Conservation (phyloP, 345 rosid species). For the Rhodamnia rubescens region DNA sequence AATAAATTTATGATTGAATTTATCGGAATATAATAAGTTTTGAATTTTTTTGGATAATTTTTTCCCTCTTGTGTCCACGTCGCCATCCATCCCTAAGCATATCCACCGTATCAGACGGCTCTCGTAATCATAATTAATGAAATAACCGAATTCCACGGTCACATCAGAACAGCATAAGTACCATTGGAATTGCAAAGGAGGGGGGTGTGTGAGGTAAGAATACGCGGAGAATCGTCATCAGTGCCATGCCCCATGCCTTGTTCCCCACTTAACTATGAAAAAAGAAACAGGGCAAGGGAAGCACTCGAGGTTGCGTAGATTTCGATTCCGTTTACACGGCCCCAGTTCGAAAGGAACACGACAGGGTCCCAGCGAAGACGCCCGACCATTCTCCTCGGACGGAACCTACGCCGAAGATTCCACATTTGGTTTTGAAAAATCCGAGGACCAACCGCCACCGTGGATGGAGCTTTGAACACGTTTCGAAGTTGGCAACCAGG, state of each 20-base stretch:
- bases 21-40: too few species aligned
- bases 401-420: not conserved
- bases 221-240: constrained; percentile 21
- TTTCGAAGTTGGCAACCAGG: not conserved
- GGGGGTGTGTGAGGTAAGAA: not conserved
- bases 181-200: not conserved
- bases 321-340: not conserved
- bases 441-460: not conserved
- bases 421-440: not conserved
- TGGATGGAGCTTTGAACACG: not conserved
- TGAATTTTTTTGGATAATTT: too few species aligned
- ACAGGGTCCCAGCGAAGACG: not conserved
- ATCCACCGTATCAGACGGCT: too few species aligned
- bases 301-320: not conserved
- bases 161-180: not conserved
- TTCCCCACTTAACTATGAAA: not conserved
- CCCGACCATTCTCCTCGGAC: not conserved
- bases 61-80: too few species aligned
- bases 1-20: too few species aligned
- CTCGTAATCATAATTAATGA: too few species aligned
- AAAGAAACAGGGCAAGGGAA: not conserved
- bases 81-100: too few species aligned
- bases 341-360: not conserved
- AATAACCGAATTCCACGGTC: too few species aligned
- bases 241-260: constrained; percentile 2